Percentiles rank a stretch among this genome's conserved stretches.
phyloP scores from a whole-genome alignment of 2,329 filamentous ascomycete genomes.

The Diaporthe sp. region DNA sequence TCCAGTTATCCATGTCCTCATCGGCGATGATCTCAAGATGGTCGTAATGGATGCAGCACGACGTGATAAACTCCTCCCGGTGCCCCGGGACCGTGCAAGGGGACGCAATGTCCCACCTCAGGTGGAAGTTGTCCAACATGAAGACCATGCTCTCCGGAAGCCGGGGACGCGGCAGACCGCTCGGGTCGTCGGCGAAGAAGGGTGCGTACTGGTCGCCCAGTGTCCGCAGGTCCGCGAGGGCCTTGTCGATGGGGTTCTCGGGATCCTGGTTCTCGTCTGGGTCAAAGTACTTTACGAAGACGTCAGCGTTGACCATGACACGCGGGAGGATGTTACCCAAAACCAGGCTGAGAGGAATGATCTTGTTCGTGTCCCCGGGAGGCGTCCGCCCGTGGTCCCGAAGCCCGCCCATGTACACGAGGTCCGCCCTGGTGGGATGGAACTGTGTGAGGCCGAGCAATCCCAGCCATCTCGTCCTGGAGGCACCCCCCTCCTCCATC shows the following conservation, averaged over 20 bases:
- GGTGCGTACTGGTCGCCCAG: background rate
- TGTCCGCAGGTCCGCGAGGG: background rate
- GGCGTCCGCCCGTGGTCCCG: fast-evolving
- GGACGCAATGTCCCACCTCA: background rate
- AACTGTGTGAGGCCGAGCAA: background rate
- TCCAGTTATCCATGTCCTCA: background rate
- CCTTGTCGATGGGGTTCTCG: background rate
- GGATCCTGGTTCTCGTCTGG: background rate
- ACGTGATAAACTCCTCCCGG: background rate
- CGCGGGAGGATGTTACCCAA: background rate
- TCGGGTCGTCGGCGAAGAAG: background rate
- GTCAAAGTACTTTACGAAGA: background rate
- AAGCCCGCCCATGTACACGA: background rate
- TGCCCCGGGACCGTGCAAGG: background rate
- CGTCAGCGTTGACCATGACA: background rate
- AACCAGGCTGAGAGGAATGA: background rate
- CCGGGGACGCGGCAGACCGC: background rate
- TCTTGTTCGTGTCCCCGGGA: background rate
- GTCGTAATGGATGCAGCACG: conserved; percentile 4
- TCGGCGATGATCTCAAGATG: background rate
- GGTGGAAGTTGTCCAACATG: background rate
- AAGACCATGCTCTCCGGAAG: background rate
- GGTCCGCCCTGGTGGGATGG: background rate
- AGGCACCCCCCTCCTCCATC: background rate
- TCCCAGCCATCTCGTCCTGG: background rate